phyloP scores from a whole-genome alignment of 2,329 filamentous ascomycete species.

The Mariannaea elegans region DNA sequence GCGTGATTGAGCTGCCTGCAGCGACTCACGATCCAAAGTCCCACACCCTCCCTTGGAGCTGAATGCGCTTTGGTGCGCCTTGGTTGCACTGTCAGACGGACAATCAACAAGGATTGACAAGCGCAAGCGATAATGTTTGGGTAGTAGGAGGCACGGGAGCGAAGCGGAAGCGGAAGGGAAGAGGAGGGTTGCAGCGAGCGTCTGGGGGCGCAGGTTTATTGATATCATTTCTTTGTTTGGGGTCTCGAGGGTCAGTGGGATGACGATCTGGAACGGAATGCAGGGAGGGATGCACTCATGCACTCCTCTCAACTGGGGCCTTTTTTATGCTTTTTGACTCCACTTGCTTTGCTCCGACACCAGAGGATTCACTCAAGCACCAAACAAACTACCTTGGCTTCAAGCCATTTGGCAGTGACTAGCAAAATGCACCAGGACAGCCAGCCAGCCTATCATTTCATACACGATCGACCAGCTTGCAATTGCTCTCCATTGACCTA shows the following conservation, averaged over 20 bases:
- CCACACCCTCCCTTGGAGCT: constrained; percentile 28
- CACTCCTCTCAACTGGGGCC: constrained; percentile 15
- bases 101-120: constrained; percentile 29
- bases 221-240: constrained; percentile 9
- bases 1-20: constrained; percentile 31
- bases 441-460: constrained; percentile 14
- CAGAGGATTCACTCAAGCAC: constrained; percentile 5
- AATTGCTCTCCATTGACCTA: constrained; percentile 18
- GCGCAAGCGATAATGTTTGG: constrained; percentile 13
- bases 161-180: constrained; percentile 5
- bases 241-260: constrained; percentile 1
- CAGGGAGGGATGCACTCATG: constrained; percentile 5
- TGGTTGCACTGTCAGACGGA: constrained; percentile 39
- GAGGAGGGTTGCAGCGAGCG: constrained; percentile 4
- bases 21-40: constrained; percentile 29
- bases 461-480: not conserved
- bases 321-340: constrained; percentile 29
- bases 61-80: constrained; percentile 31
- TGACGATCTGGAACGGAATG: constrained; percentile 28
- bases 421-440: constrained; percentile 10
- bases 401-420: constrained; percentile 15
- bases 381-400: no score
- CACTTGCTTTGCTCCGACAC: constrained; percentile 16
- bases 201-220: constrained; percentile 4
- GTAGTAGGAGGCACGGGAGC: constrained; percentile 15